phyloP scores from a whole-genome alignment of 352 stramenopile species.

The Pythium sukuiense region DNA sequence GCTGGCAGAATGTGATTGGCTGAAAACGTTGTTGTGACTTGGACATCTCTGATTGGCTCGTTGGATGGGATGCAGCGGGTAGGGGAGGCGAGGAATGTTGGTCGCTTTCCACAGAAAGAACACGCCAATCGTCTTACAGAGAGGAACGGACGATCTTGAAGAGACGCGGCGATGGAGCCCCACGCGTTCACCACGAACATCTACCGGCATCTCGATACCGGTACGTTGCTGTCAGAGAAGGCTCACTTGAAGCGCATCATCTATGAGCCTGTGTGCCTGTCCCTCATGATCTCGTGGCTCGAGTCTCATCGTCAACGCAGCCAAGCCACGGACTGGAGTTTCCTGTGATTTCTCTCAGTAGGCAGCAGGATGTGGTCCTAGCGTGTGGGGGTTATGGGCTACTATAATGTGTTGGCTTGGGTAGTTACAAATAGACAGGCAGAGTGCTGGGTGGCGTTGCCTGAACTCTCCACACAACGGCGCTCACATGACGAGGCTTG shows the following conservation, averaged over 20 bases:
- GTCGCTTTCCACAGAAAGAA: not conserved
- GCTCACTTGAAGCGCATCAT: too few relatives aligned
- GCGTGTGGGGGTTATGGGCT: too few relatives aligned
- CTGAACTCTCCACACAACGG: not conserved
- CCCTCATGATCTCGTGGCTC: too few relatives aligned
- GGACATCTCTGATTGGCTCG: conserved; percentile 25
- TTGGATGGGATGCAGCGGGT: conserved; percentile 6
- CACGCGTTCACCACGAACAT: too few relatives aligned
- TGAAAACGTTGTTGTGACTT: conserved; percentile 30
- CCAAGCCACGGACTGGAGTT: too few relatives aligned
- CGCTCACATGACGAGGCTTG: not conserved
- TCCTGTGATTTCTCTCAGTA: too few relatives aligned
- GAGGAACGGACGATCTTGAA: not conserved
- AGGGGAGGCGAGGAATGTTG: conserved; percentile 21
- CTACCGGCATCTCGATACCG: too few relatives aligned
- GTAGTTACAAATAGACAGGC: not conserved
- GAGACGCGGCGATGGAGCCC: not conserved
- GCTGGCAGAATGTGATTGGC: conserved; percentile 56
- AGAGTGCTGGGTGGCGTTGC: not conserved
- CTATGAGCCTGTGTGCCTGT: too few relatives aligned
- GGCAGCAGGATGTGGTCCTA: too few relatives aligned
- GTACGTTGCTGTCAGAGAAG: too few relatives aligned
- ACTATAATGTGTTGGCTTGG: too few relatives aligned
- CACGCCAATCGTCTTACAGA: not conserved
- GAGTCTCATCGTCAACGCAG: too few relatives aligned